phyloP scores from a whole-genome alignment of 2,329 filamentous ascomycete species.

The Zymoseptoria ardabiliae region DNA sequence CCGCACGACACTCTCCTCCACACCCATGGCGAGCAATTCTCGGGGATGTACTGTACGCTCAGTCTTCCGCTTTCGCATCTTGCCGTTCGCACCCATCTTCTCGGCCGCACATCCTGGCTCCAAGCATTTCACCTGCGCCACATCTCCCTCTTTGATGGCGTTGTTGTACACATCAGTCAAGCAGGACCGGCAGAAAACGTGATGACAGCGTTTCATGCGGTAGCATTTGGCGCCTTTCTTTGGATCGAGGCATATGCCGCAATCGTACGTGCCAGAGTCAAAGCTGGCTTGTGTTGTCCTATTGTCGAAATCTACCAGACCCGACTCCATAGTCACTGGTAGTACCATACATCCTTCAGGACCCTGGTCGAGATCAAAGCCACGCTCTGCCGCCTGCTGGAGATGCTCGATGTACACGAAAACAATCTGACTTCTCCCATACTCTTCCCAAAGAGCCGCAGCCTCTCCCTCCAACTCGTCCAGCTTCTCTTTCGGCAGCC shows the following conservation, averaged over 20 bases:
- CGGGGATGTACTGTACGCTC: conserved; percentile 69
- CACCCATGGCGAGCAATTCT: conserved; percentile 57
- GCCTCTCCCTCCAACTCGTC: conserved; percentile 42
- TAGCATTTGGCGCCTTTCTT: conserved; percentile 77
- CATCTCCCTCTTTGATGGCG: conserved; percentile 77
- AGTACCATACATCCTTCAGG: conserved; percentile 40
- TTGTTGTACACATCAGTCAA: conserved; percentile 84
- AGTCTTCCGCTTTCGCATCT: conserved; percentile 44
- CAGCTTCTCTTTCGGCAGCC: conserved; percentile 45
- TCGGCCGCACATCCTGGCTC: conserved; percentile 70
- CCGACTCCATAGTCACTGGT: conserved; percentile 51
- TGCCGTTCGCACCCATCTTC: conserved; percentile 22
- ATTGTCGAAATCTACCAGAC: conserved; percentile 70
- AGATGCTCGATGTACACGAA: conserved; percentile 55
- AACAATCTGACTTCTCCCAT: conserved; percentile 49
- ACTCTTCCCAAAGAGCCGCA: conserved; percentile 51
- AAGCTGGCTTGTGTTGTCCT: conserved; percentile 68
- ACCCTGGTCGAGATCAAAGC: conserved; percentile 44
- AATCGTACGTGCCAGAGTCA: conserved; percentile 77
- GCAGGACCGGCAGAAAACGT: conserved; percentile 87
- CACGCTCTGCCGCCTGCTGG: conserved; percentile 50
- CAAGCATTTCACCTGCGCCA: conserved; percentile 72
- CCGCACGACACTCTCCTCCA: conserved; percentile 60
- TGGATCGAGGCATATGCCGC: conserved; percentile 81
- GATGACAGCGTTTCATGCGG: conserved; percentile 71